These are phyloP conservation scores for Digitaria exilis DNA, from an alignment of 202 grass and related monocot genomes.

Conservation along the genomic window DNA sequence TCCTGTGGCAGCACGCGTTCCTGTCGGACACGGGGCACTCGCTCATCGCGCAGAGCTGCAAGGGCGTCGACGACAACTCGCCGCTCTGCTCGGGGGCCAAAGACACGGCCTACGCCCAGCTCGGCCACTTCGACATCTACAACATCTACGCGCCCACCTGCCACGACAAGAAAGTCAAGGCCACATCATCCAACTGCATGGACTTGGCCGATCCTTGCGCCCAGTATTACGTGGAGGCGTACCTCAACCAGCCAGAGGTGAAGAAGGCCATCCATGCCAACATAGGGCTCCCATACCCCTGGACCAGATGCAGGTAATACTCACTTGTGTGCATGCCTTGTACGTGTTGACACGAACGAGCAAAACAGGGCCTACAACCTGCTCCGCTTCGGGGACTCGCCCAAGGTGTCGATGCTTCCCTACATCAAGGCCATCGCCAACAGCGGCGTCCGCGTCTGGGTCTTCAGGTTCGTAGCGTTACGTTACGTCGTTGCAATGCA, in stretches of 20 bases:
- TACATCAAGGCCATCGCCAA: conserved; percentile 33
- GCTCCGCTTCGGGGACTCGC: conserved; percentile 29
- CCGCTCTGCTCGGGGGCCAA: conserved; percentile 20
- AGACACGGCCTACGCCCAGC: not conserved
- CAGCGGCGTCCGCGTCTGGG: conserved; percentile 44
- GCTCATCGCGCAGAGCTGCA: conserved; percentile 49
- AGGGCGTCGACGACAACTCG: conserved; percentile 24
- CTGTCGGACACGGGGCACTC: conserved; percentile 49
- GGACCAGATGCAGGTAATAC: conserved; percentile 51
- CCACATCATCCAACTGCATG: conserved; percentile 30
- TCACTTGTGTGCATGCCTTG: no score
- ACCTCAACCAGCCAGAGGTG: conserved; percentile 48
- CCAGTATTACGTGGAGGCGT: conserved; percentile 35
- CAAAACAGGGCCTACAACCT: no score
- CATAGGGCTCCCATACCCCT: conserved; percentile 27
- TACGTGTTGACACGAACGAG: no score
- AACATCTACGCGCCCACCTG: conserved; percentile 49
- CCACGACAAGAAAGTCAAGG: conserved; percentile 37
- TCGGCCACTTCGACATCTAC: conserved; percentile 47
- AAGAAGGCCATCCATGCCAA: conserved; percentile 40
- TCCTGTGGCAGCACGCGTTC: conserved; percentile 64
- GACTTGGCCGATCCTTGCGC: conserved; percentile 47
- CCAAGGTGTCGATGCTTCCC: conserved; percentile 37
- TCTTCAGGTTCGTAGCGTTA: conserved; percentile 27
- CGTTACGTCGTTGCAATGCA: not conserved